phyloP scores from a whole-genome alignment of 495 filamentous ascomycete species.

The Lophium mytilinum region DNA sequence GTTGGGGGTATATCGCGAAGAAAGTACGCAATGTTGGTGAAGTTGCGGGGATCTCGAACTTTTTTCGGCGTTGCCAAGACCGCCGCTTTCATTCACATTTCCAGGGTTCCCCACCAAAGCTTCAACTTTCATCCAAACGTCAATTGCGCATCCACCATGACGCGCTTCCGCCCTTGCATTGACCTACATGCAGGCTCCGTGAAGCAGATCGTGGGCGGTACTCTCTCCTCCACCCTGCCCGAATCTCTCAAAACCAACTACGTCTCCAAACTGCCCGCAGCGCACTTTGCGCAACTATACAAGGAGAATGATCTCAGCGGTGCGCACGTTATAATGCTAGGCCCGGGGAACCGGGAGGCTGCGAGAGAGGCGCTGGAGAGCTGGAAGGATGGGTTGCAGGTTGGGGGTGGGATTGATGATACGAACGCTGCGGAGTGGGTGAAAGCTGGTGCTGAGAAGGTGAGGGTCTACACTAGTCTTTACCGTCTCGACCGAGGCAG shows the following conservation, averaged over 20 bases:
- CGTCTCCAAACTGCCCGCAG: conserved; percentile 71
- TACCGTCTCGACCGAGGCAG: not conserved
- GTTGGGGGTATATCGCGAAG: no score
- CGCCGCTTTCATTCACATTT: no score
- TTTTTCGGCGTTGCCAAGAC: no score
- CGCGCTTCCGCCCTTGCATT: conserved; percentile 90
- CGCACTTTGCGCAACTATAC: conserved; percentile 75
- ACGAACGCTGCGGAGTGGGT: conserved; percentile 82
- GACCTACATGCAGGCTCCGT: conserved; percentile 92
- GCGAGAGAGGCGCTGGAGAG: conserved; percentile 63
- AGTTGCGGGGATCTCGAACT: no score
- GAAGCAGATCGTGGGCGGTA: conserved; percentile 97
- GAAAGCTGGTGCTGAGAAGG: conserved; percentile 81
- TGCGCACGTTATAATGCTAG: conserved; percentile 93
- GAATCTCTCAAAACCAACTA: conserved; percentile 77
- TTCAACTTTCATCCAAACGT: no score
- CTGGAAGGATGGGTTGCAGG: conserved; percentile 73
- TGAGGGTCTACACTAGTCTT: conserved; percentile 34
- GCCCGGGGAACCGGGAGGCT: conserved; percentile 73
- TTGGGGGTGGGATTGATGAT: conserved; percentile 86
- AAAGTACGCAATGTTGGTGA: no score
- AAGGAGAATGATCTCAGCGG: conserved; percentile 61
- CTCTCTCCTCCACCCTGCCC: conserved; percentile 52
- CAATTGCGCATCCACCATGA: conserved; percentile 49
- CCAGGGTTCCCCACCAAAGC: no score